phyloP scores from a whole-genome alignment of 1,284 basidiomycete species.

The Apiotrichum akiyoshidainum region DNA sequence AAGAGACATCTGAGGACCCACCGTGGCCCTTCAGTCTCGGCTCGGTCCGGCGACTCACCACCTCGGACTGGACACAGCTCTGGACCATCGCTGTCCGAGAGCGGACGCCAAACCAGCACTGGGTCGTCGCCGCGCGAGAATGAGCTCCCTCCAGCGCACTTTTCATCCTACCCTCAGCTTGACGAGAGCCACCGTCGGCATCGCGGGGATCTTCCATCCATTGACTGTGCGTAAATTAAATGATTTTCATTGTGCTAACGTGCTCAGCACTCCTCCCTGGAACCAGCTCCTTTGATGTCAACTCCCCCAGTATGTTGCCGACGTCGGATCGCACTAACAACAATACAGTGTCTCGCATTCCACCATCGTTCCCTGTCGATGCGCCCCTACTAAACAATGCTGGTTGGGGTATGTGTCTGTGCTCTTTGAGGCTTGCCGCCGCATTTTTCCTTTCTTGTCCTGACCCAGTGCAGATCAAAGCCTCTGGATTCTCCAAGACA shows the following conservation, averaged over 20 bases:
- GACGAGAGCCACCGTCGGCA: constrained; percentile 1
- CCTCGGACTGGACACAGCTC: neutral
- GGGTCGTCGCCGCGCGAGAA: neutral
- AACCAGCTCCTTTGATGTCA: neutral
- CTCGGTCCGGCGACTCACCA: neutral
- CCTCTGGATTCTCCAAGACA: constrained; percentile 6
- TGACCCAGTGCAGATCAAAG: constrained; percentile 1
- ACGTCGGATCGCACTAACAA: neutral
- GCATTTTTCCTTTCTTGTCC: neutral
- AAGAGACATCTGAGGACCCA: constrained; percentile 8
- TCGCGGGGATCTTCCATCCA: constrained; percentile 2
- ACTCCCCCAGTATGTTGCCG: neutral
- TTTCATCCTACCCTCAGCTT: neutral
- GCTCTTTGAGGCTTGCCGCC: neutral
- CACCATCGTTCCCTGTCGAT: constrained; percentile 1
- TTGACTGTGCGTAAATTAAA: neutral
- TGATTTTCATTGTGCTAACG: neutral
- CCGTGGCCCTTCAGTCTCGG: neutral
- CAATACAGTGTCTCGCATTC: neutral
- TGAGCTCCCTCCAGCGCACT: constrained; percentile 1
- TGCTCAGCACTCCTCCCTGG: neutral
- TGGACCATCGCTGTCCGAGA: neutral
- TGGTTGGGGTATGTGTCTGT: neutral
- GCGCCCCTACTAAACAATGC: neutral
- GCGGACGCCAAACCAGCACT: neutral